A percentile compares a stretch with the other conserved stretches of the same genome.
phyloP scores from a whole-genome alignment of 2,329 filamentous ascomycete genomes.

The Sporothrix pseudoabietina region DNA sequence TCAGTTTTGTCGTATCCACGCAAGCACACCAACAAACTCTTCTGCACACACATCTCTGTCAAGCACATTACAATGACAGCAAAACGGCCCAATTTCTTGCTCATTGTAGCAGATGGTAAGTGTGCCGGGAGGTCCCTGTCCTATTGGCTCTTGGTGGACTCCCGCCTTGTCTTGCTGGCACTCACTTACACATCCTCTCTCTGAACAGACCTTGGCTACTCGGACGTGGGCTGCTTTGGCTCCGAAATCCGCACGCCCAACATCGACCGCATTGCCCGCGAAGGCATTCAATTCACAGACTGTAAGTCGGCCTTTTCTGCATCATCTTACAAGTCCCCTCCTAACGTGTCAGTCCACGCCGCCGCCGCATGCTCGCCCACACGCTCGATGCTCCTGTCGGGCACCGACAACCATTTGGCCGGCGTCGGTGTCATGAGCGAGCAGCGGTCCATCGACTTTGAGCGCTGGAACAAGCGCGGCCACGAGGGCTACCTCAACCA shows the following conservation, averaged over 20 bases:
- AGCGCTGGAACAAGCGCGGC: conserved; percentile 46
- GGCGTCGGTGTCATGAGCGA: conserved; percentile 14
- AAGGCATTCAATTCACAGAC: conserved; percentile 11
- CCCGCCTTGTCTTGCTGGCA: not conserved
- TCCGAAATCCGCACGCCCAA: conserved; percentile 22
- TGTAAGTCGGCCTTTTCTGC: not conserved
- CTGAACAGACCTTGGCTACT: conserved; percentile 7
- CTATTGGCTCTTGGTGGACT: not conserved
- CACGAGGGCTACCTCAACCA: conserved; percentile 67
- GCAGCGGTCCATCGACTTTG: conserved; percentile 3
- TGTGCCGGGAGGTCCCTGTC: not conserved
- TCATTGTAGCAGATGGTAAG: conserved; percentile 21
- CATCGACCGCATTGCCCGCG: not conserved
- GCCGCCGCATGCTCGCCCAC: conserved; percentile 19
- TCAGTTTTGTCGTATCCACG: not conserved
- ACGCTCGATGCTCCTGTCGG: conserved; percentile 15
- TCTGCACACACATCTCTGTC: not conserved
- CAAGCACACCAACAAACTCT: not conserved
- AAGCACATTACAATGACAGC: not conserved
- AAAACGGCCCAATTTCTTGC: conserved; percentile 10
- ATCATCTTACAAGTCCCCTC: too few relatives aligned
- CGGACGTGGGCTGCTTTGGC: conserved; percentile 14
- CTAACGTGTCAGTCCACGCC: not conserved
- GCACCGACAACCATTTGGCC: conserved; percentile 18
- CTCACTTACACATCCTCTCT: not conserved